phyloP scores from a whole-genome alignment of 306 rosid species.

The Quercus alba region DNA sequence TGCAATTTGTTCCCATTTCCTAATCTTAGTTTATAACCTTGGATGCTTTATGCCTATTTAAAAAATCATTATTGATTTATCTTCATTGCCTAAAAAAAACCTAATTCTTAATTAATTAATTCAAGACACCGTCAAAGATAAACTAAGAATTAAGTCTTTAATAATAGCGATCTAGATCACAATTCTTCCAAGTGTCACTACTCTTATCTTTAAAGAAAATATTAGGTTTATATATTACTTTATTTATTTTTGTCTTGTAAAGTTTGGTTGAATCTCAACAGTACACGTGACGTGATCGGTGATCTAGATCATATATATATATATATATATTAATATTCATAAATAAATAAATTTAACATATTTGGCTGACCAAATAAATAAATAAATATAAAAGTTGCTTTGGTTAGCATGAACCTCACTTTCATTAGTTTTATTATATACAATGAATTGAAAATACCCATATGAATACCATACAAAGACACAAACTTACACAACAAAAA shows the following conservation, averaged over 20 bases:
- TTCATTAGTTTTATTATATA: not conserved
- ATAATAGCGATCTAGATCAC: not conserved
- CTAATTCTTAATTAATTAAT: not conserved
- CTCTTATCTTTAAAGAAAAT: not conserved
- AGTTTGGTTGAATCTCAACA: conserved; percentile 14
- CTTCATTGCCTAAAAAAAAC: too few species aligned
- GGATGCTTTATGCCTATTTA: too few species aligned
- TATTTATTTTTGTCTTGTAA: conserved; percentile 5
- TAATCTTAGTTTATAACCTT: too few species aligned
- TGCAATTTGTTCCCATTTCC: too few species aligned
- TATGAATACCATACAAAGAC: too few species aligned
- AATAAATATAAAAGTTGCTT: not conserved
- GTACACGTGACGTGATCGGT: conserved; percentile 29
- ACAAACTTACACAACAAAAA: too few species aligned
- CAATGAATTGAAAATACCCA: not conserved
- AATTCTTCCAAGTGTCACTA: not conserved
- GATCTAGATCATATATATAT: conserved; percentile 11
- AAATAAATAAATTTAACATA: not conserved
- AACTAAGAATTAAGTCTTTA: not conserved
- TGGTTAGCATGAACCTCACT: not conserved
- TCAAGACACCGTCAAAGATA: not conserved
- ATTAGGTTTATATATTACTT: not conserved
- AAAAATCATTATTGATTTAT: too few species aligned
- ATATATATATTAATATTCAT: too few species aligned
- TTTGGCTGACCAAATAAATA: not conserved